Base-by-base conservation (phyloP, 2,329 filamentous ascomycete genomes). In the Stachybotrys chlorohalonatus region DNA sequence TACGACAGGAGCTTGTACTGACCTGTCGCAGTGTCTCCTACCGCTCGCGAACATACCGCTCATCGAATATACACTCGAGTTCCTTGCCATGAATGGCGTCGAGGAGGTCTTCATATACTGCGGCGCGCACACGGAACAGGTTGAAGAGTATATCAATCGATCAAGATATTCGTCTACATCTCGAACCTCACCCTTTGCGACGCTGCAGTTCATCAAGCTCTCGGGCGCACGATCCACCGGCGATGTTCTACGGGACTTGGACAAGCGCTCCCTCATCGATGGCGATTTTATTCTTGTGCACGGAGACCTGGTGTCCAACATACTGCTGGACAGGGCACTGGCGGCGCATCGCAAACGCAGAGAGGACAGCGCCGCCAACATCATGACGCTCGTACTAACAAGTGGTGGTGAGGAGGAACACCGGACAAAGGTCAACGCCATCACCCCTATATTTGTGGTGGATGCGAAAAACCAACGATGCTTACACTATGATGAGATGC, bases 31-130 rank as follows among this genome's bases (percentile, higher is more conserved):
- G 89, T 97, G 94, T 75, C 86, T 99, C 36, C 79, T 99, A 7
- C 91, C 93, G 11, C 80, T 99, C 57, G 94, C 90, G 57, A 97
- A 97, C 70, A 92, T 87, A 1, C 93, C 94, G 42, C 78, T 99
- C 59, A 95, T 99, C 73, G 94, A 99, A 71, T 97, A 99, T 70
- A 97, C 93, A 5, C 85, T 97, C 64, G 92, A 97, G 67, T 97
- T 96, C 65, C 84, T 99, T 1, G 91, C 91, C 60, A 93, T 93
- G 80, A 91, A 94, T 56, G 91, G 92, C 55, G 91, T 97, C n/a
- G 85, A 94, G 63, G 90, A 96, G 60, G 88, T 97, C 53, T 95
- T 89, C 68, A 82, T 99, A 56, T 97, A 96, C 74, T 93, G 88
- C 63, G 89, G 90, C 57, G 85, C 90, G 31, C 91, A 96, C 69